phyloP scores from a whole-genome alignment of 2,329 filamentous ascomycete genomes.

The Ascochyta viciae-villosae region DNA sequence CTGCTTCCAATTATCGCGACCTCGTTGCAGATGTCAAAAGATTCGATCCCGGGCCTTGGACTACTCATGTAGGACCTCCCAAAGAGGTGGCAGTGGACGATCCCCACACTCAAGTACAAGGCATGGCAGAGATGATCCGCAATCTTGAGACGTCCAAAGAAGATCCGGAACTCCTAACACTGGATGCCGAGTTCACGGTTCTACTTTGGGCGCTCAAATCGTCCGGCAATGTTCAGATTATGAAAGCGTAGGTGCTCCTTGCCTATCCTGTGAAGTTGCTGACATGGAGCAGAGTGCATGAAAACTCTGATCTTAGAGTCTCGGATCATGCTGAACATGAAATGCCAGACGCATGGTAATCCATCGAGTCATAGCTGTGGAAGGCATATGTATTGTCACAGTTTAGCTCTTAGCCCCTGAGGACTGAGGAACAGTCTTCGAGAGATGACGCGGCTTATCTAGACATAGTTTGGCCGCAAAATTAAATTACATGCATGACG shows the following conservation, averaged over 20 bases:
- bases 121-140: slow-evolving; percentile 28
- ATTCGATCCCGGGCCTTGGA: slow-evolving; percentile 40
- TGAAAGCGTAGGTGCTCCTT: background rate
- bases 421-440: background rate
- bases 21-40: slow-evolving; percentile 21
- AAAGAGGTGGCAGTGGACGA: slow-evolving; percentile 16
- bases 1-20: slow-evolving; percentile 16
- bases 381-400: background rate
- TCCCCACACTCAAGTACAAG: slow-evolving; percentile 2
- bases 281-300: background rate
- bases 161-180: slow-evolving; percentile 19
- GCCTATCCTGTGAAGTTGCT: background rate
- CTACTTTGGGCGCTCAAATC: slow-evolving; percentile 31
- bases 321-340: background rate
- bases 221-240: slow-evolving; percentile 5
- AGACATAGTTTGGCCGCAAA: background rate
- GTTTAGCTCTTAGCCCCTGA: background rate
- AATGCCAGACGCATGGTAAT: background rate
- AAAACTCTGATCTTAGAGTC: no score
- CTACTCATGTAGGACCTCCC: slow-evolving; percentile 21
- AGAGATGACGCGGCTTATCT: background rate
- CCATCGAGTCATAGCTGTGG: background rate
- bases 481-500: background rate
- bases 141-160: slow-evolving; percentile 26
- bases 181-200: slow-evolving; percentile 25